These are phyloP conservation scores for Cardamine resedifolia DNA, from an alignment of 345 rosid species.

Conservation along the genomic window DNA sequence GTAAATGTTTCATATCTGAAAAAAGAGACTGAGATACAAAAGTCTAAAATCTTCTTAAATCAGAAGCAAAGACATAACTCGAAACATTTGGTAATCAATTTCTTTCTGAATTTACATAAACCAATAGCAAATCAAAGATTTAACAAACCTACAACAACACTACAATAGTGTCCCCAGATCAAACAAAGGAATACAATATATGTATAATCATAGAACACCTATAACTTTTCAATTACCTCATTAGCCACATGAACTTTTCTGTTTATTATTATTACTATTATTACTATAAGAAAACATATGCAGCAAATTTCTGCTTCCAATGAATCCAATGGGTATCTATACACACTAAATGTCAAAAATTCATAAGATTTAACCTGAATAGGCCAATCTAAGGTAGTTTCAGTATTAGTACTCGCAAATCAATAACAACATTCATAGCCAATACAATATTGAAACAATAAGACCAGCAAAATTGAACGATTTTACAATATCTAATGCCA, in stretches of 20 bases:
- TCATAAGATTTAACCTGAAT: not conserved
- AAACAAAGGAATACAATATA: not conserved
- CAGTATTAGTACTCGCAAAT: not conserved
- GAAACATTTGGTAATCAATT: not conserved
- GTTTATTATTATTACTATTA: not conserved
- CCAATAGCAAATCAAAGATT: not conserved
- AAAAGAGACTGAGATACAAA: not conserved
- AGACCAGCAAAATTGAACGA: not conserved
- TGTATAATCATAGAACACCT: not conserved
- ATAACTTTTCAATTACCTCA: not conserved
- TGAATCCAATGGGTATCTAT: not conserved
- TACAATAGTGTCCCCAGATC: not conserved
- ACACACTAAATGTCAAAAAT: not conserved
- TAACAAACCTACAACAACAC: not conserved
- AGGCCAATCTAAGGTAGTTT: not conserved
- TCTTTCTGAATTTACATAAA: not conserved
- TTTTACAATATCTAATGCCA: not conserved
- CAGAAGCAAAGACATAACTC: not conserved
- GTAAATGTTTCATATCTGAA: not conserved
- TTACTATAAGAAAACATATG: not conserved
- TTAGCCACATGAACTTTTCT: not conserved
- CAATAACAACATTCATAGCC: not conserved
- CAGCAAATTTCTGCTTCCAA: not conserved
- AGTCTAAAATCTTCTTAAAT: not conserved
- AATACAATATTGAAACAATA: not conserved